Evolutionary conservation across 2,329 filamentous ascomycete genomes (phyloP).

Genomic region (Aspergillus texensis): DNA sequence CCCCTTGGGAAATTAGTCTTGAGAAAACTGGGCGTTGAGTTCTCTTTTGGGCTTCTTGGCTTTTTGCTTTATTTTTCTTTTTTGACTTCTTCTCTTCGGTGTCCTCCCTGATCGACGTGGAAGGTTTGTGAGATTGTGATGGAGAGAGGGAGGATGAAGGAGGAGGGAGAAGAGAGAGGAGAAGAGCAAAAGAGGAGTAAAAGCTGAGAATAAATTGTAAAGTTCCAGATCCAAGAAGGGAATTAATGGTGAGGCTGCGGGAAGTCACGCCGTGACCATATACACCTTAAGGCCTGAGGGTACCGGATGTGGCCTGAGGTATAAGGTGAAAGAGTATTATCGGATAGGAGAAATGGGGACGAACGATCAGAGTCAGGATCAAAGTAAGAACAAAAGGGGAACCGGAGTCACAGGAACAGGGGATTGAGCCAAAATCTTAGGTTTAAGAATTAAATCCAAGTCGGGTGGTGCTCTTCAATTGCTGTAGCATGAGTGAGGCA

Average conservation of each 20-base stretch:
- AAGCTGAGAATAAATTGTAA: neutral
- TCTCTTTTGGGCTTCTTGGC: neutral
- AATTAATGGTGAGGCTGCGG: neutral
- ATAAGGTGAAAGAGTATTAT: neutral
- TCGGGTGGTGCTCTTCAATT: neutral
- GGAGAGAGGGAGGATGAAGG: neutral
- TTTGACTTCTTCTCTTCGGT: neutral
- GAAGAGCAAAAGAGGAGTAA: neutral
- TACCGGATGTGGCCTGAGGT: neutral
- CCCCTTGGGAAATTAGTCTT: neutral
- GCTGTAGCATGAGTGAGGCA: neutral
- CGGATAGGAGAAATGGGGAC: neutral
- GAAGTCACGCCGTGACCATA: neutral
- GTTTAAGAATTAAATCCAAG: neutral
- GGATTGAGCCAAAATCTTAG: neutral
- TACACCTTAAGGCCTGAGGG: neutral
- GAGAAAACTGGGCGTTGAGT: neutral
- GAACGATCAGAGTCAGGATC: neutral
- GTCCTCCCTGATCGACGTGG: neutral
- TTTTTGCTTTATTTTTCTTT: neutral
- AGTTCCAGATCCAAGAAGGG: neutral
- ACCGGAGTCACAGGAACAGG: neutral
- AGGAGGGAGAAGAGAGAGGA: neutral
- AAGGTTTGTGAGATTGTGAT: neutral
- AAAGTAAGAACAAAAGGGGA: neutral